Evolutionary conservation across 2,329 filamentous ascomycete genomes (phyloP).

Genomic region (Whalleya microplaca): DNA sequence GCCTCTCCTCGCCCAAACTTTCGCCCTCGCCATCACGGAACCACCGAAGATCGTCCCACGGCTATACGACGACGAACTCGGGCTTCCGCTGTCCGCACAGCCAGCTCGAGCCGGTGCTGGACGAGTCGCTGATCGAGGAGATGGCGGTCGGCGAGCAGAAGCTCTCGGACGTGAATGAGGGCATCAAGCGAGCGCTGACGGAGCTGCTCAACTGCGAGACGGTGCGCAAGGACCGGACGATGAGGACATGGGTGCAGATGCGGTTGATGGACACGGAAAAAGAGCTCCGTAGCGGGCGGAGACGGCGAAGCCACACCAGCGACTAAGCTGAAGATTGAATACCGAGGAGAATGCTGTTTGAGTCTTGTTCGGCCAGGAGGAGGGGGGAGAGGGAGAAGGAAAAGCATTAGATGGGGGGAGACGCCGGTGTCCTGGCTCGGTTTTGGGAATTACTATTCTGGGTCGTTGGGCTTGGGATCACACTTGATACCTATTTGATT

Average conservation of each 20-base stretch:
- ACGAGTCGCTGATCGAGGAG: slow-evolving; percentile 52
- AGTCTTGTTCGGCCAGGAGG: no score
- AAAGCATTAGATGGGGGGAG: background rate
- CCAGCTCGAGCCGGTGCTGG: slow-evolving; percentile 44
- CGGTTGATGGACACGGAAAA: slow-evolving; percentile 64
- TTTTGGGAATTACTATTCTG: background rate
- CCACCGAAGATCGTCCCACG: slow-evolving; percentile 30
- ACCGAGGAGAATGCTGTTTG: no score
- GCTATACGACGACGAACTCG: slow-evolving; percentile 21
- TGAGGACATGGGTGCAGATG: slow-evolving; percentile 62
- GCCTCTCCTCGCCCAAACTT: slow-evolving; percentile 48
- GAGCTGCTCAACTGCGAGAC: slow-evolving; percentile 64
- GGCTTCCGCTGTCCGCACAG: slow-evolving; percentile 26
- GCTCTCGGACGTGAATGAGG: slow-evolving; percentile 61
- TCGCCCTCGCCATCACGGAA: slow-evolving; percentile 38
- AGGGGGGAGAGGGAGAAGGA: background rate
- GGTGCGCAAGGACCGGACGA: slow-evolving; percentile 53
- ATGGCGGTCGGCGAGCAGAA: slow-evolving; percentile 57
- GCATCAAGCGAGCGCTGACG: slow-evolving; percentile 64
- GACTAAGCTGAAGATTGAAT: slow-evolving; percentile 18
- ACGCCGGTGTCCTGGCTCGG: background rate
- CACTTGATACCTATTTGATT: slow-evolving; percentile 31
- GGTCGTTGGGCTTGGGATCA: slow-evolving; percentile 8
- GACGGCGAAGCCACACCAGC: slow-evolving; percentile 48
- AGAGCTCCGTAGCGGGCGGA: slow-evolving; percentile 57